These are phyloP conservation scores for Phaseolus lunatus DNA, from an alignment of 306 rosid species.

Conservation along the genomic window DNA sequence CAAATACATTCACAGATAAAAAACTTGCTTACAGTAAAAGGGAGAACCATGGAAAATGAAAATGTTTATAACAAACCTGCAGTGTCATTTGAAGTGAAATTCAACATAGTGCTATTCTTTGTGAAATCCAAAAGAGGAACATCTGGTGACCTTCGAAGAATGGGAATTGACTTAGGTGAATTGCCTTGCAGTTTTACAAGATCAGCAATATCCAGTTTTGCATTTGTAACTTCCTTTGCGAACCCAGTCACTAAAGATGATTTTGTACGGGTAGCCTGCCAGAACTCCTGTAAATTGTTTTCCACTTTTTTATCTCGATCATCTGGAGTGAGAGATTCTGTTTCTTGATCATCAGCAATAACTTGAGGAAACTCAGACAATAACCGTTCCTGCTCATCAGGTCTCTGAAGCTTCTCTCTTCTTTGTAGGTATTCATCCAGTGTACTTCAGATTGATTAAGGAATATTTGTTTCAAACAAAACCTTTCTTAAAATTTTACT, in stretches of 20 bases:
- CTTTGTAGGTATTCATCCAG: constrained; percentile 70
- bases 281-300: constrained; percentile 48
- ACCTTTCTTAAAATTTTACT: constrained; percentile 19
- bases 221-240: constrained; percentile 59
- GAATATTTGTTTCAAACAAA: constrained; percentile 46
- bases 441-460: constrained; percentile 66
- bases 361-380: constrained; percentile 73
- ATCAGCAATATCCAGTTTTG: constrained; percentile 41
- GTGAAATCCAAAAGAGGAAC: constrained; percentile 49
- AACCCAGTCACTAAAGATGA: constrained; percentile 49
- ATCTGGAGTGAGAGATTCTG: constrained; percentile 45
- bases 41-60: constrained; percentile 7
- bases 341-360: constrained; percentile 65
- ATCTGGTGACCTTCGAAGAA: constrained; percentile 47
- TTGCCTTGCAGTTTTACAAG: constrained; percentile 45
- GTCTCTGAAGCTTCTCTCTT: constrained; percentile 70
- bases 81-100: constrained; percentile 41
- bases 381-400: constrained; percentile 70
- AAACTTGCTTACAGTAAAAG: not conserved
- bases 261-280: constrained; percentile 54
- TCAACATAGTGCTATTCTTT: constrained; percentile 42
- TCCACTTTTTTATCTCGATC: constrained; percentile 48
- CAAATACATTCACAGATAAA: constrained; percentile 20
- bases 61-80: constrained; percentile 59
- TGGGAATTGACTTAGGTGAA: constrained; percentile 56